Conservation (phyloP, 257 asterid genomes). For the Plantago ovata region DNA sequence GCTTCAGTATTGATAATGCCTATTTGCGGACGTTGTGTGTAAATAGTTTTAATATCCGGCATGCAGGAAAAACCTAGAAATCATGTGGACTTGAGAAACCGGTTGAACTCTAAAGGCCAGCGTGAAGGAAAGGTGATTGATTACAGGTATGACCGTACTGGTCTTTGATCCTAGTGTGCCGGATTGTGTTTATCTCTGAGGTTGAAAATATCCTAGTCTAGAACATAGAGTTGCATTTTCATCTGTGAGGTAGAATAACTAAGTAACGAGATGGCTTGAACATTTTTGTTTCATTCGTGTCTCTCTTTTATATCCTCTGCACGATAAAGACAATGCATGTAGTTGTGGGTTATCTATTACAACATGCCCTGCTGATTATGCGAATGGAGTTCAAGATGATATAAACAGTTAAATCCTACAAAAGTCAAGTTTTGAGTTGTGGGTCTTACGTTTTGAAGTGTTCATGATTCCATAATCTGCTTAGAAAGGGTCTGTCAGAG, state of each 20-base stretch:
- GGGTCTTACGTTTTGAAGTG: neutral
- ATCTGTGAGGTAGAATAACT: too few relatives aligned
- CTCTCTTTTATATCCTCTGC: too few relatives aligned
- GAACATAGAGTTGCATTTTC: neutral
- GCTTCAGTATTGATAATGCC: constrained; percentile 4
- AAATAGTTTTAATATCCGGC: constrained; percentile 15
- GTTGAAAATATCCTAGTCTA: neutral
- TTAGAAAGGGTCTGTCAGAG: neutral
- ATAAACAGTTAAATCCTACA: neutral
- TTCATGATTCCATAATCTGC: neutral
- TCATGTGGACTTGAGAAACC: constrained; percentile 94
- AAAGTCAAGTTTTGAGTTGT: neutral
- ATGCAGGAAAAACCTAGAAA: constrained; percentile 89
- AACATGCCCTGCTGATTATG: neutral
- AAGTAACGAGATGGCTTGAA: too few relatives aligned
- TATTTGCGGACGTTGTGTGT: constrained; percentile 9
- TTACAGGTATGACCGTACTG: constrained; percentile 58
- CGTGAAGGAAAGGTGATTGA: constrained; percentile 95
- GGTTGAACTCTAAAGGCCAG: constrained; percentile 96
- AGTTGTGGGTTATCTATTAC: neutral
- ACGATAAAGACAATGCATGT: too few relatives aligned
- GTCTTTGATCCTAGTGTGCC: constrained; percentile 13
- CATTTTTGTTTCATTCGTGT: too few relatives aligned
- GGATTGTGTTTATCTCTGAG: too few relatives aligned
- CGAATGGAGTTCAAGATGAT: too few relatives aligned